These are phyloP conservation scores for Rubus idaeus DNA, from an alignment of 306 rosid species.

Conservation along the genomic window DNA sequence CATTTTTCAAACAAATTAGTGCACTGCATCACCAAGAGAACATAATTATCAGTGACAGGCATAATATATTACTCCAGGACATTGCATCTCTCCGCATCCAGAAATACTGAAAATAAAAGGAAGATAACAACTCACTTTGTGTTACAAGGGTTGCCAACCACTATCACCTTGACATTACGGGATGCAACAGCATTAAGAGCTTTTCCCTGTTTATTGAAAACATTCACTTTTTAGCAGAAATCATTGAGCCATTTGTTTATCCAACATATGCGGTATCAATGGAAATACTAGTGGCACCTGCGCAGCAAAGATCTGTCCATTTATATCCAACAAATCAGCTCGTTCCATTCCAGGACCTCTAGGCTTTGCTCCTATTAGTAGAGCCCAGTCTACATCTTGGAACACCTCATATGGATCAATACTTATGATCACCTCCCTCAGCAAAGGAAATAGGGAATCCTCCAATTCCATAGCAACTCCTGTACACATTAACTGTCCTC, in stretches of 20 bases:
- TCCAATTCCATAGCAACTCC: conserved; percentile 99
- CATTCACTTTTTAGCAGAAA: conserved; percentile 13
- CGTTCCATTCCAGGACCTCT: conserved; percentile 99
- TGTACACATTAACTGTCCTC: conserved; percentile 26
- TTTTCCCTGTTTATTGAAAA: conserved; percentile 54
- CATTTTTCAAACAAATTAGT: conserved; percentile 91
- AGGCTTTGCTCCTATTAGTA: conserved; percentile 95
- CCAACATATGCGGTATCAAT: not conserved
- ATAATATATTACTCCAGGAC: conserved; percentile 17
- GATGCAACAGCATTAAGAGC: conserved; percentile 90
- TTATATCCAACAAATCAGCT: conserved; percentile 77
- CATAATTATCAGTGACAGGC: conserved; percentile 21
- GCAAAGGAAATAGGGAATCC: conserved; percentile 85
- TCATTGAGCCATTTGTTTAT: conserved; percentile 1
- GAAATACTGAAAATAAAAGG: conserved; percentile 6
- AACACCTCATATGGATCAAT: conserved; percentile 90
- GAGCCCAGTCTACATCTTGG: conserved; percentile 95
- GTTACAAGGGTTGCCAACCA: conserved; percentile 97
- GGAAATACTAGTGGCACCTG: conserved; percentile 50
- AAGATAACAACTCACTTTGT: conserved; percentile 61
- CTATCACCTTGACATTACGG: conserved; percentile 77
- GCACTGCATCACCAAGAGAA: conserved; percentile 53
- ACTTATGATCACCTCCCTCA: conserved; percentile 86
- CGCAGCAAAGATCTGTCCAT: conserved; percentile 80
- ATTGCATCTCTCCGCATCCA: conserved; percentile 2